Conservation (phyloP, 441 rosid species). For the Syzygium malaccense region DNA sequence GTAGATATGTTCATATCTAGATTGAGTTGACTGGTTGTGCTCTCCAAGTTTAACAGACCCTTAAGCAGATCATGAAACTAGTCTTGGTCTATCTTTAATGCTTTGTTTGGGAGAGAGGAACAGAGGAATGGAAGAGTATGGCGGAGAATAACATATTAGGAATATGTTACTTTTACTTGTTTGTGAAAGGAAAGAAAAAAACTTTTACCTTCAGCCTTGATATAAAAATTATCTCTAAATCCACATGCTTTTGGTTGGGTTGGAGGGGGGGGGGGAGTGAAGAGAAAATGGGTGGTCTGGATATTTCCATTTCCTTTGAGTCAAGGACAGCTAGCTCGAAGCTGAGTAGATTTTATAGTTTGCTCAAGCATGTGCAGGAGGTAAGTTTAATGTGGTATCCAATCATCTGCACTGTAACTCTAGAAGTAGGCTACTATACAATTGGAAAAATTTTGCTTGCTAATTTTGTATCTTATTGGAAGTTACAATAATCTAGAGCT, state of each 20-base stretch:
- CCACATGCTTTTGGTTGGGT: neutral
- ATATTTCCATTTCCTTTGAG: neutral
- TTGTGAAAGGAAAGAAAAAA: neutral
- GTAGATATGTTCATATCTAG: neutral
- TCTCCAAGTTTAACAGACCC: neutral
- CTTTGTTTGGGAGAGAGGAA: neutral
- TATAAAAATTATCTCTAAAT: neutral
- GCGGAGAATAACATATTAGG: neutral
- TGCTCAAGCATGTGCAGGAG: neutral
- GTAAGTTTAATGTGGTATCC: neutral
- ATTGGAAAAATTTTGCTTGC: neutral
- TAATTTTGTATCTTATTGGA: neutral
- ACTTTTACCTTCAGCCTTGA: neutral
- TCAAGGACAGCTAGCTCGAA: neutral
- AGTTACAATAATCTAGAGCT: neutral
- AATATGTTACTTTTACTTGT: neutral
- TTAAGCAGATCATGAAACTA: neutral
- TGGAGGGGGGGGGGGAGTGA: rapidly evolving
- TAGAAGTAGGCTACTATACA: neutral
- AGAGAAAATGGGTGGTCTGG: neutral
- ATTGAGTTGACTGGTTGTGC: neutral
- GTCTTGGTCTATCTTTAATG: neutral
- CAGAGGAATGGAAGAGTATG: neutral
- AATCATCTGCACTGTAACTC: neutral
- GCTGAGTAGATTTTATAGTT: neutral